These are phyloP conservation scores for Magnolia kwangsiensis DNA, from an alignment of 164 flowering plant genomes.

Conservation along the genomic window DNA sequence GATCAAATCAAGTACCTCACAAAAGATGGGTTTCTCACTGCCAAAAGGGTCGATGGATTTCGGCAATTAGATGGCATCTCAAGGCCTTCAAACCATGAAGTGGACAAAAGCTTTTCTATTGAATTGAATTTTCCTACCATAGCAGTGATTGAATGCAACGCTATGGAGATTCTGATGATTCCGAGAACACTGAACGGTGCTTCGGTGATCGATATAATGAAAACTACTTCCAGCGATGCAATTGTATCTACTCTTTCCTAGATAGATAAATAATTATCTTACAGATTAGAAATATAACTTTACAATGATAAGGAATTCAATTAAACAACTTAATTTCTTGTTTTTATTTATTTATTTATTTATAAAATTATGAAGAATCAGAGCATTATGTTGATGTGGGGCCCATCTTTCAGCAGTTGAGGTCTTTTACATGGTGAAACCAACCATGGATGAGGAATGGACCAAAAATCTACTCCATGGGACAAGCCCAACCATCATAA, in stretches of 20 bases:
- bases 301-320: no score
- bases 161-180: conserved; percentile 32
- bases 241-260: conserved; percentile 29
- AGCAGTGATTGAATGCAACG: conserved; percentile 31
- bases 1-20: conserved; percentile 52
- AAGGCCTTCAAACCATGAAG: conserved; percentile 22
- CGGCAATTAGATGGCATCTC: conserved; percentile 9
- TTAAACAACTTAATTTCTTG: no score
- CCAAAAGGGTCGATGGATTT: conserved; percentile 33
- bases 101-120: conserved; percentile 27
- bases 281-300: no score
- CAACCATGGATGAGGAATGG: no score
- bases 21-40: conserved; percentile 61
- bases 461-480: no score
- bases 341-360: no score
- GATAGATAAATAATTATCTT: no score
- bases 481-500: no score
- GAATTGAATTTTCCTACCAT: conserved; percentile 66
- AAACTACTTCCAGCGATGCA: conserved; percentile 36
- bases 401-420: no score
- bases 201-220: conserved; percentile 41
- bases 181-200: conserved; percentile 56
- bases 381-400: no score
- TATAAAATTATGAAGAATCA: no score
- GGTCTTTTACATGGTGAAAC: no score